A percentile compares a stretch with the other conserved stretches of the same genome.
Evolutionary conservation across 2,329 filamentous ascomycete species (phyloP).

Genomic region (Tolypocladium ovalisporum): DNA sequence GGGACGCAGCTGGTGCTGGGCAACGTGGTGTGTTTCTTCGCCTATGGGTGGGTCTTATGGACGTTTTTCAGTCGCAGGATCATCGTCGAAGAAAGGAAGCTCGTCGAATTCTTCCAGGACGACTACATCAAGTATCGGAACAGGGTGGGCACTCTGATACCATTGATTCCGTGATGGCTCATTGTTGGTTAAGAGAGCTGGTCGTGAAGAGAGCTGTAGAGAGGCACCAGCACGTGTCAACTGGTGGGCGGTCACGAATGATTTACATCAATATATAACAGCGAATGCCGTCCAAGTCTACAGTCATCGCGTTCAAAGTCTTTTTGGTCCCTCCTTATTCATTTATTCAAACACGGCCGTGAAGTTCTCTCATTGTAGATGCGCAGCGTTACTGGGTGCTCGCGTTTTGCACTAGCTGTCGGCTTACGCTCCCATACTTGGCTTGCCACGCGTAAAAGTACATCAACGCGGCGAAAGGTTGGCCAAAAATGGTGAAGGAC

Average conservation of each 20-base stretch:
- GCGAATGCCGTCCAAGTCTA: not conserved
- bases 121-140: conserved; percentile 68
- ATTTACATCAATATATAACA: not conserved
- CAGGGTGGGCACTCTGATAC: conserved; percentile 67
- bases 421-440: conserved; percentile 80
- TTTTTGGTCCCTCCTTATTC: too few species aligned
- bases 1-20: conserved; percentile 86
- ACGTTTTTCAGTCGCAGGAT: conserved; percentile 73
- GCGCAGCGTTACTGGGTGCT: not conserved
- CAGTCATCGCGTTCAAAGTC: not conserved
- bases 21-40: conserved; percentile 67
- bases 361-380: not conserved
- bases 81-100: conserved; percentile 62
- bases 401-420: conserved; percentile 14
- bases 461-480: conserved; percentile 81
- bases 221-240: not conserved
- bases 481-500: conserved; percentile 88
- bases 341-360: not conserved
- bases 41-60: conserved; percentile 69
- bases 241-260: not conserved
- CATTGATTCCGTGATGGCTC: conserved; percentile 38
- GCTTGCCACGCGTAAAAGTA: conserved; percentile 99
- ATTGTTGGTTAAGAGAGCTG: too few species aligned
- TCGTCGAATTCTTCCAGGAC: conserved; percentile 73
- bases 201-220: not conserved